phyloP scores from a whole-genome alignment of 75 land plant genomes.

The Larix kaempferi region DNA sequence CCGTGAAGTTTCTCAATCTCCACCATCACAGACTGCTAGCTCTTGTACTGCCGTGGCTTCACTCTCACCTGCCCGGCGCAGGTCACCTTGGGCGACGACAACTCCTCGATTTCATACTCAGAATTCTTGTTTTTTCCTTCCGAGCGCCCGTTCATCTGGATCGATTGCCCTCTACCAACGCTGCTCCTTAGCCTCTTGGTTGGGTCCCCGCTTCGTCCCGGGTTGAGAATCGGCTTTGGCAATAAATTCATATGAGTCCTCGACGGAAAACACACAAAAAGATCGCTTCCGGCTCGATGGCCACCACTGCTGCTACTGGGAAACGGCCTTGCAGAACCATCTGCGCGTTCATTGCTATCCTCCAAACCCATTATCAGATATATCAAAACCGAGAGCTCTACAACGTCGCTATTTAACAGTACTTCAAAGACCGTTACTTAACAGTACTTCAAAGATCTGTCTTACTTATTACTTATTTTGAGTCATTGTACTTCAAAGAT shows the following conservation, averaged over 20 bases:
- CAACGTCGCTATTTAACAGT: background rate
- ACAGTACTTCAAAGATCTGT: too few species aligned
- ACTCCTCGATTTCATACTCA: slow-evolving; percentile 31
- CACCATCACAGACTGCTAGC: too few species aligned
- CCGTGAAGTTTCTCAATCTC: too few species aligned
- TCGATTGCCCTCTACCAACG: slow-evolving; percentile 25
- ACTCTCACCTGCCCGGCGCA: slow-evolving; percentile 21
- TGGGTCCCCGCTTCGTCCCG: slow-evolving; percentile 31
- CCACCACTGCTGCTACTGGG: background rate
- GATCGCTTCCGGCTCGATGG: slow-evolving; percentile 33
- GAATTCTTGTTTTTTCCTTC: slow-evolving; percentile 1
- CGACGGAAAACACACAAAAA: slow-evolving; percentile 66
- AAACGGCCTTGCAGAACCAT: background rate
- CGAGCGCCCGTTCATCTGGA: slow-evolving; percentile 8
- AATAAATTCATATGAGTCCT: slow-evolving; percentile 45
- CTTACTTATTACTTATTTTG: background rate
- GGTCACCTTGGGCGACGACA: slow-evolving; percentile 69
- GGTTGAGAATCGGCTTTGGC: slow-evolving; percentile 71
- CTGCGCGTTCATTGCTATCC: background rate
- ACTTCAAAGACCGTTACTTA: background rate
- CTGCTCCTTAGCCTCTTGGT: slow-evolving; percentile 22
- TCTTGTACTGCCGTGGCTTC: too few species aligned
- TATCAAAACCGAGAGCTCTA: background rate
- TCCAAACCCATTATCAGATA: background rate
- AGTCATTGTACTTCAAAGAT: too few species aligned